Conservation (phyloP, 2,329 filamentous ascomycete species). For the Colletotrichum higginsianum region DNA sequence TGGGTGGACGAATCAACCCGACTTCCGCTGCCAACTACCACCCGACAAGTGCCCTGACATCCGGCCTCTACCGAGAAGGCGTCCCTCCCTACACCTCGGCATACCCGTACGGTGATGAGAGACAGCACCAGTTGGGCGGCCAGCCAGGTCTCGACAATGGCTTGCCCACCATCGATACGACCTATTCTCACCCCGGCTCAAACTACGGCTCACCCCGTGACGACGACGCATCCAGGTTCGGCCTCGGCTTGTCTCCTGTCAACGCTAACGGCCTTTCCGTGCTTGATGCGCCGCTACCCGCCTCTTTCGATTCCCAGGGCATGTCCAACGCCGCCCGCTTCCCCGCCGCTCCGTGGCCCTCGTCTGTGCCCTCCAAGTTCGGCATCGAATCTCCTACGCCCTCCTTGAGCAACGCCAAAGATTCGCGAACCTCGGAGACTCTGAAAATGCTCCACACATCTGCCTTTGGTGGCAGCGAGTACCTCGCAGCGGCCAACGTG, state of each 20-base stretch:
- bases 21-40: slow-evolving; percentile 66
- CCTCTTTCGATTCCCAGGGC: slow-evolving; percentile 96
- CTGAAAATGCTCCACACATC: slow-evolving; percentile 77
- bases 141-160: slow-evolving; percentile 70
- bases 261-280: slow-evolving; percentile 84
- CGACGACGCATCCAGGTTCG: slow-evolving; percentile 68
- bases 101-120: slow-evolving; percentile 58
- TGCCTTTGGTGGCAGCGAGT: slow-evolving; percentile 76
- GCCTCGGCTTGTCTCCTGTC: slow-evolving; percentile 85
- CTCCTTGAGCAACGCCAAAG: slow-evolving; percentile 76
- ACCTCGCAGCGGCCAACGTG: slow-evolving; percentile 65
- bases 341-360: slow-evolving; percentile 83
- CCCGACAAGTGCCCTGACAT: slow-evolving; percentile 79
- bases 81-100: slow-evolving; percentile 55
- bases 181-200: slow-evolving; percentile 69
- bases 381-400: slow-evolving; percentile 88
- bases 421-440: slow-evolving; percentile 73
- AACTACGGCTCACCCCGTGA: slow-evolving; percentile 89
- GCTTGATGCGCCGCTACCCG: slow-evolving; percentile 90
- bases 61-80: slow-evolving; percentile 62
- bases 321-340: slow-evolving; percentile 92
- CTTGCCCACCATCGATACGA: slow-evolving; percentile 72
- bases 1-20: slow-evolving; percentile 78
- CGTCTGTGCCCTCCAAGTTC: slow-evolving; percentile 93
- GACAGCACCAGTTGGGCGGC: slow-evolving; percentile 60